Evolutionary conservation across 1,139 yeast species (phyloP).

Genomic region (Taphrina betulina): DNA sequence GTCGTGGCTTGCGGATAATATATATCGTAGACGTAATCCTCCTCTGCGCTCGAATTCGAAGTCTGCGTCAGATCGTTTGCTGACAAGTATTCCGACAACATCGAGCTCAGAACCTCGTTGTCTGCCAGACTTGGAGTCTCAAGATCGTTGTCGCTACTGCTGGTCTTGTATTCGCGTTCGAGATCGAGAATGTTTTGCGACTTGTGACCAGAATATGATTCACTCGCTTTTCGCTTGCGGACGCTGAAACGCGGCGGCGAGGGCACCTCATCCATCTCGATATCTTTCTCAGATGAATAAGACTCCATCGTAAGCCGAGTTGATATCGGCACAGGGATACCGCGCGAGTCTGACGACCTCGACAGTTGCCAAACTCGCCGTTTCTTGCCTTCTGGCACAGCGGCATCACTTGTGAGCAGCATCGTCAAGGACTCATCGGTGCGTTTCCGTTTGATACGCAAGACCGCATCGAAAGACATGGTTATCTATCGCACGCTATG

Average conservation of each 20-base stretch:
- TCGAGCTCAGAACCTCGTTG: background rate
- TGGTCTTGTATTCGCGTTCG: conserved; percentile 4
- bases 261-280: background rate
- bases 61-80: background rate
- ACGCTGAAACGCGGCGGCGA: conserved; percentile 27
- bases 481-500: background rate
- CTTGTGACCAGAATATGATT: background rate
- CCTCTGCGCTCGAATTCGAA: conserved; percentile 1
- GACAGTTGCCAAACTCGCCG: conserved; percentile 28
- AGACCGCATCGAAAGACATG: conserved; percentile 23
- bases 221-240: conserved; percentile 14
- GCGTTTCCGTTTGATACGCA: conserved; percentile 26
- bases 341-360: conserved; percentile 24
- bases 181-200: conserved; percentile 22
- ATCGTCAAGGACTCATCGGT: conserved; percentile 24
- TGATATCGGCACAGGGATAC: conserved; percentile 16
- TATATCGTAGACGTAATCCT: conserved; percentile 29
- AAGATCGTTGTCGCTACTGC: background rate
- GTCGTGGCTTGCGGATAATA: conserved; percentile 28
- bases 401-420: conserved; percentile 14
- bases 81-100: conserved; percentile 16
- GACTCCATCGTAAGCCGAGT: background rate
- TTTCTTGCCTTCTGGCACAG: conserved; percentile 6
- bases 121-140: conserved; percentile 11
- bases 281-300: background rate